A percentile compares a stretch with the other conserved stretches of the same genome.
Conservation (phyloP, 805 yeast species). For the Lachancea nothofagi region DNA sequence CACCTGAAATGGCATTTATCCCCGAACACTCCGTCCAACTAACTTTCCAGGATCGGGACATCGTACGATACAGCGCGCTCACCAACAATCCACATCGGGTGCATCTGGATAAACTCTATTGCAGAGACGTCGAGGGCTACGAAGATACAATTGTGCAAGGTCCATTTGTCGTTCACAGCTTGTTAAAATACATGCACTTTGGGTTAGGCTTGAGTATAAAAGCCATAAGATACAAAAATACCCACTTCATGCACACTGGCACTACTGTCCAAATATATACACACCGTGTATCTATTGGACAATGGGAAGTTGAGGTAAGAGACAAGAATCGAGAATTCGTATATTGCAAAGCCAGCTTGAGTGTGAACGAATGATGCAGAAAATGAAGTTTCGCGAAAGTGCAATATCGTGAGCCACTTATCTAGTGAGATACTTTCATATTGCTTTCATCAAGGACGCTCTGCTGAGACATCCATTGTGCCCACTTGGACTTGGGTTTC, state of each 20-base stretch:
- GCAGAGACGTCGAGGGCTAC: conserved; percentile 50
- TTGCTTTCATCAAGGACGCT: conserved; percentile 13
- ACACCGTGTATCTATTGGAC: conserved; percentile 3
- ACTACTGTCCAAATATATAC: conserved; percentile 26
- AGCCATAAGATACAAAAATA: conserved; percentile 40
- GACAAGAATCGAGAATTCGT: conserved; percentile 8
- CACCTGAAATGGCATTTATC: too few species aligned
- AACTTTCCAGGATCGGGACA: conserved; percentile 36
- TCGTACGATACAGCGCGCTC: conserved; percentile 62
- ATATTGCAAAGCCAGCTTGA: background rate
- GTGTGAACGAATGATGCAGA: background rate
- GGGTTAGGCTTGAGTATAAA: conserved; percentile 20
- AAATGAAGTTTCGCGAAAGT: background rate
- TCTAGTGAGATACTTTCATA: conserved; percentile 1
- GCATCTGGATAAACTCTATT: conserved; percentile 62
- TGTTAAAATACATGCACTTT: conserved; percentile 46
- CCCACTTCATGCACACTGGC: conserved; percentile 39
- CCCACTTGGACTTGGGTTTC: conserved; percentile 42
- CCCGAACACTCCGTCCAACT: too few species aligned
- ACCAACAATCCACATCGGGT: conserved; percentile 81
- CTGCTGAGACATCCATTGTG: conserved; percentile 45
- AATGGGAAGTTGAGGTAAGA: conserved; percentile 9
- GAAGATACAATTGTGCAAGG: conserved; percentile 70
- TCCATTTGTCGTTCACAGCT: conserved; percentile 62
- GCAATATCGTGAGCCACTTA: background rate